Evolutionary conservation across 2,329 filamentous ascomycete species (phyloP), one percentile per base, ranked within the genome.

Genomic region (Penicillium sp.): DNA sequence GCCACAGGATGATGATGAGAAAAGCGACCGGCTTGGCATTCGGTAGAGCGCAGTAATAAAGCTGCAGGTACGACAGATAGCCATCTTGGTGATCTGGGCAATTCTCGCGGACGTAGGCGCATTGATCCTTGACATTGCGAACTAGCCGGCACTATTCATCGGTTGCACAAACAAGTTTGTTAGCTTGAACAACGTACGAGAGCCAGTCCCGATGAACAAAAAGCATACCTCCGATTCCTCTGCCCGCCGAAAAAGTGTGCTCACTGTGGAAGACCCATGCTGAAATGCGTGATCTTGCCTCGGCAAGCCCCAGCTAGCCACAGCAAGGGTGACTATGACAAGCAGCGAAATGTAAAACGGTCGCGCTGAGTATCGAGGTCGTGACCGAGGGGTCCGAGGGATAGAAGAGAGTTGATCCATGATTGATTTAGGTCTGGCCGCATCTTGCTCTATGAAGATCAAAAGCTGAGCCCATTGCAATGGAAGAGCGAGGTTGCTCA

Each of bases 41-140:
- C 46, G 76, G 75, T 32, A 95, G 76, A 38, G 75, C 73, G 76
- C 93, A 98, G 70, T 95, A 98, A 75, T 95, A 98, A 46, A 97
- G 76, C 18, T 83, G 79, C 40, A 97, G 80, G 70, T 98, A 98
- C 26, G 88, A 86, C 49, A 96, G 73, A 53, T 97, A 80, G 28
- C 93, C 91, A 46, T 90, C 87, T 70, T 96, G 88, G 65, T 96
- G 89, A 61, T 94, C 89, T 32, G 79, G 76, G 68, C 93, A 98
- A 67, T 96, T 86, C 48, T 78, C 76, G 57, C 77, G 82, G 49
- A 97, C 82, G 69, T 93, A 97, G 57, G 83, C 83, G 74, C 93
- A 98, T 72, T 96, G 82, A 66, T 98, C 86, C 50, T 76, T 63
- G 45, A 83, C 85, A 41, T 80, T 71, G 67, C 93, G 88, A 47